phyloP scores from a whole-genome alignment of 495 filamentous ascomycete species.

The Penicillium mononematosum region DNA sequence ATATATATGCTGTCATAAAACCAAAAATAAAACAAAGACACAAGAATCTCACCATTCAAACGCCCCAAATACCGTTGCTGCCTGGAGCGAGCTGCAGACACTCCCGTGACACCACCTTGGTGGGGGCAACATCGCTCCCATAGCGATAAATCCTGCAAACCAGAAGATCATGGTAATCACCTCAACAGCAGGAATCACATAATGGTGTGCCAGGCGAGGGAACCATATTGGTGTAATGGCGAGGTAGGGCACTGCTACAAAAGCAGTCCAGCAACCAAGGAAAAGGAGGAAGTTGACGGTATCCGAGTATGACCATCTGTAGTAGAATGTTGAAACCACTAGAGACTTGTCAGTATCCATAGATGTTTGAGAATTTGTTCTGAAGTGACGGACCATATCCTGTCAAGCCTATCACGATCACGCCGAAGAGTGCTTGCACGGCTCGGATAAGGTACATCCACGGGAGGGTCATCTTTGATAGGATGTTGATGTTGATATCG shows the following conservation, averaged over 20 bases:
- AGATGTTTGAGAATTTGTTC: neutral
- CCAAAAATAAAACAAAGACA: neutral
- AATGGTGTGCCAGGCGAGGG: slow-evolving; percentile 56
- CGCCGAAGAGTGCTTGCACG: slow-evolving; percentile 60
- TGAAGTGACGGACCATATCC: slow-evolving; percentile 60
- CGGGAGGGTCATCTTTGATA: slow-evolving; percentile 27
- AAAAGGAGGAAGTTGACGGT: slow-evolving; percentile 73
- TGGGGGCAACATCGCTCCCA: slow-evolving; percentile 59
- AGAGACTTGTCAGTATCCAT: slow-evolving; percentile 14
- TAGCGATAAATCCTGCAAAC: slow-evolving; percentile 79
- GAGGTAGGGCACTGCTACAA: slow-evolving; percentile 64
- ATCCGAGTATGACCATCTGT: slow-evolving; percentile 34
- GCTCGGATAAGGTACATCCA: slow-evolving; percentile 64
- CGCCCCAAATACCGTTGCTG: slow-evolving; percentile 53
- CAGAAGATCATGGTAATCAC: slow-evolving; percentile 79
- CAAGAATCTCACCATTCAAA: slow-evolving; percentile 53
- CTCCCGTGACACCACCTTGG: slow-evolving; percentile 44
- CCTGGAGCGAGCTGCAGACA: slow-evolving; percentile 51
- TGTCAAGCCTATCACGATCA: slow-evolving; percentile 70
- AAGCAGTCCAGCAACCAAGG: slow-evolving; percentile 67
- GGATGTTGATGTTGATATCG: slow-evolving; percentile 12
- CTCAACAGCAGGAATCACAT: slow-evolving; percentile 63
- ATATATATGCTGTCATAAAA: neutral
- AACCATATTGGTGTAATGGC: slow-evolving; percentile 60
- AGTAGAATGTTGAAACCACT: slow-evolving; percentile 31